phyloP scores from a whole-genome alignment of 768 basidiomycete genomes.

The Lentinula sp. region DNA sequence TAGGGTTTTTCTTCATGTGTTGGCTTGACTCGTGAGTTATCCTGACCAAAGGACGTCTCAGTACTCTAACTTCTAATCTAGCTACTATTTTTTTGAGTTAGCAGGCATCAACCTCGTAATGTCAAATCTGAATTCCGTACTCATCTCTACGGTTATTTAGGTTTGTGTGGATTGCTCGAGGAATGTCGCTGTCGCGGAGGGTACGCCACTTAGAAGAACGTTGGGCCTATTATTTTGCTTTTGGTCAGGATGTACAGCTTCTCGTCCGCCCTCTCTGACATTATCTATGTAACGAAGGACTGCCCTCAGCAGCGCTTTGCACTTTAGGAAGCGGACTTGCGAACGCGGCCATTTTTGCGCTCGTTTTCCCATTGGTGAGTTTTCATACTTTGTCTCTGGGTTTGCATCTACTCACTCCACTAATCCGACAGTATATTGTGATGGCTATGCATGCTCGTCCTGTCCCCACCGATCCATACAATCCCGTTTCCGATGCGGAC shows the following conservation, averaged over 20 bases:
- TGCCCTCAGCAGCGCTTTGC: constrained; percentile 69
- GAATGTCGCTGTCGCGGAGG: constrained; percentile 59
- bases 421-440: constrained; percentile 61
- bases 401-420: neutral
- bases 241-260: constrained; percentile 39
- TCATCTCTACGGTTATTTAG: constrained; percentile 25
- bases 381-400: neutral
- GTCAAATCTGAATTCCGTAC: neutral
- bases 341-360: constrained; percentile 78
- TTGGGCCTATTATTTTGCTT: constrained; percentile 86
- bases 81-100: constrained; percentile 91
- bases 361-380: constrained; percentile 74
- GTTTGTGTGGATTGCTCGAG: constrained; percentile 75
- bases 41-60: no score
- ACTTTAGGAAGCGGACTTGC: constrained; percentile 69
- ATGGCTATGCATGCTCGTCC: constrained; percentile 79
- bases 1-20: constrained; percentile 70
- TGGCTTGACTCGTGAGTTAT: constrained; percentile 81
- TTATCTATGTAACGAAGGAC: constrained; percentile 31
- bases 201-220: constrained; percentile 78
- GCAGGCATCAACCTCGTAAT: constrained; percentile 3
- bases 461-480: constrained; percentile 70
- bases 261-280: neutral
- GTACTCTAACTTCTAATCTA: constrained; percentile 16
- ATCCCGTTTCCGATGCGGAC: constrained; percentile 40